phyloP scores from a whole-genome alignment of 2,329 filamentous ascomycete genomes.

The Talaromyces sp. region DNA sequence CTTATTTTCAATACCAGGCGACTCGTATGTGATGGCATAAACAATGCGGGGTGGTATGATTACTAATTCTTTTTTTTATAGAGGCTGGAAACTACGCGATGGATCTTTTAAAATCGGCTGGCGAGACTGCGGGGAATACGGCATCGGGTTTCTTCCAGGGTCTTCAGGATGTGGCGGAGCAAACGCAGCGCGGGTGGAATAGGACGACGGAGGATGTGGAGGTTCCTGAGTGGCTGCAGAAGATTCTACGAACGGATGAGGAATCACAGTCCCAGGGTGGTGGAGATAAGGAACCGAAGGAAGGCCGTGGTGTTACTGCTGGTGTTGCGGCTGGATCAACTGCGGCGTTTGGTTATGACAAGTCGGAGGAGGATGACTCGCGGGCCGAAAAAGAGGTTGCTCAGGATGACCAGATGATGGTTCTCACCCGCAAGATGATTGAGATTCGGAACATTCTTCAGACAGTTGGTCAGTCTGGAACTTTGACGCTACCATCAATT shows the following conservation, averaged over 20 bases:
- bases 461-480: constrained; percentile 86
- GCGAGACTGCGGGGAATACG: constrained; percentile 69
- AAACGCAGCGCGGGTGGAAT: constrained; percentile 79
- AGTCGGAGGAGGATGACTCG: constrained; percentile 63
- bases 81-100: constrained; percentile 77
- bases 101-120: constrained; percentile 74
- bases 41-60: not conserved
- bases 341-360: constrained; percentile 76
- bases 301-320: constrained; percentile 58
- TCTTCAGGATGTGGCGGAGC: constrained; percentile 73
- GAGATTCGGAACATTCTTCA: constrained; percentile 92
- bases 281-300: constrained; percentile 54
- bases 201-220: constrained; percentile 78
- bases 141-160: constrained; percentile 72
- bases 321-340: constrained; percentile 72
- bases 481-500: constrained; percentile 88
- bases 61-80: constrained; percentile 32
- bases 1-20: constrained; percentile 96
- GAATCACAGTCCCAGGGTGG: constrained; percentile 56
- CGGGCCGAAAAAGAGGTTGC: constrained; percentile 67
- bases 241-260: constrained; percentile 66
- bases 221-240: constrained; percentile 77
- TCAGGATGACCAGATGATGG: constrained; percentile 98
- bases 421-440: constrained; percentile 99
- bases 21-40: constrained; percentile 63